Percentiles rank a stretch among this genome's conserved stretches.
Conservation (phyloP, 257 asterid species). For the Solanum gandarillasii region DNA sequence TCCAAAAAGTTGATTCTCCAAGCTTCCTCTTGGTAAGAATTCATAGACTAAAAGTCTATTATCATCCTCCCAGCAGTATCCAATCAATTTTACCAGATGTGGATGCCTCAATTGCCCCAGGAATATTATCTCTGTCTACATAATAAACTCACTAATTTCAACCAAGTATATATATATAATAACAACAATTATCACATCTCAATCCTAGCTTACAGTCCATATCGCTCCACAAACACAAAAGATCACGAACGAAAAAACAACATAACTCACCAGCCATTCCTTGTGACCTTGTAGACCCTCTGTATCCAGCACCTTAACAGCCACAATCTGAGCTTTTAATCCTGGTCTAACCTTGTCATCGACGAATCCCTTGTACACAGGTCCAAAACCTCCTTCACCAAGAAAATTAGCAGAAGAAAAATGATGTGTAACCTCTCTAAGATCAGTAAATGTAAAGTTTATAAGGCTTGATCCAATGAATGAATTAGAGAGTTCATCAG, state of each 20-base stretch:
- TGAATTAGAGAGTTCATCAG: slow-evolving; percentile 3
- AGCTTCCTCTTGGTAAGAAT: not conserved
- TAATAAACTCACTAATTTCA: not conserved
- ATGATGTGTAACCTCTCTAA: not conserved
- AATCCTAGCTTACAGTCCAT: not conserved
- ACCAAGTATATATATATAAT: not conserved
- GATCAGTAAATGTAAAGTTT: not conserved
- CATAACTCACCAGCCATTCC: slow-evolving; percentile 4
- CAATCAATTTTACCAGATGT: slow-evolving; percentile 3
- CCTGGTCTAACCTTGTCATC: not conserved
- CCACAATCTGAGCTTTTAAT: slow-evolving; percentile 2
- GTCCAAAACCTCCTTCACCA: slow-evolving; percentile 7
- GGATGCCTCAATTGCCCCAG: slow-evolving; percentile 2
- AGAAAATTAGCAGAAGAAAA: not conserved
- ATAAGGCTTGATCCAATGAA: not conserved
- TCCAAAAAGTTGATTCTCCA: slow-evolving; percentile 6
- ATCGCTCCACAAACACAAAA: not conserved
- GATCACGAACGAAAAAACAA: not conserved
- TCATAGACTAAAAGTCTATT: slow-evolving; percentile 1
- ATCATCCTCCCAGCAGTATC: slow-evolving; percentile 5
- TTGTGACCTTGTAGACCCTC: slow-evolving; percentile 7
- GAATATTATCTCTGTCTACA: slow-evolving; percentile 2
- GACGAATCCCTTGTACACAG: not conserved
- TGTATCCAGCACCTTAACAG: slow-evolving; percentile 3
- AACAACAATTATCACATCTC: not conserved